These are phyloP conservation scores for Patellifolia procumbens DNA, from an alignment of 179 eudicot genomes.

Conservation along the genomic window DNA sequence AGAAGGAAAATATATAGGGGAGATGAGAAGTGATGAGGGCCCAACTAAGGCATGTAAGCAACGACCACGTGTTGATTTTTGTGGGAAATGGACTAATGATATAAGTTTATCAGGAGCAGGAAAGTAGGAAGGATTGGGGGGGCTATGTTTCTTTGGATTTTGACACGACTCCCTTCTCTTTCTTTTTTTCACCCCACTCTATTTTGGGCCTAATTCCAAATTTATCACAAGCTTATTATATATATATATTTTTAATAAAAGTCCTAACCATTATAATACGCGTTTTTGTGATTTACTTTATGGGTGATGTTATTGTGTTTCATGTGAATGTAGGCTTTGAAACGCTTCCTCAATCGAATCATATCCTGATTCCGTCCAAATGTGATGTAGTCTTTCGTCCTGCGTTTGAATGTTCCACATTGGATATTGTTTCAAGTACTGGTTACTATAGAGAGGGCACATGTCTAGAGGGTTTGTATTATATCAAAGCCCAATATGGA, in stretches of 20 bases:
- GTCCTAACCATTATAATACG: neutral
- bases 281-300: neutral
- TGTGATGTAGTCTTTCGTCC: too few species aligned
- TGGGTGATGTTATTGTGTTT: constrained; percentile 11
- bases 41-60: constrained; percentile 19
- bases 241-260: neutral
- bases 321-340: neutral
- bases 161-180: constrained; percentile 25
- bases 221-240: too few species aligned
- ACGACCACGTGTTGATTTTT: constrained; percentile 36
- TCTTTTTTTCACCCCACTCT: neutral
- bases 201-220: too few species aligned
- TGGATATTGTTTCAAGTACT: too few species aligned
- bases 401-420: too few species aligned
- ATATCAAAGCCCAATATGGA: too few species aligned
- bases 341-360: neutral
- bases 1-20: constrained; percentile 30
- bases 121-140: constrained; percentile 9
- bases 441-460: too few species aligned
- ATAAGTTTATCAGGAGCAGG: neutral
- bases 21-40: neutral
- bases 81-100: neutral
- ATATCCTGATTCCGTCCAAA: too few species aligned
- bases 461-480: too few species aligned
- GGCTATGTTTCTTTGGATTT: constrained; percentile 27